phyloP scores from a whole-genome alignment of 1,139 yeast genomes.

The Yamadazyma spencermartinsiae region DNA sequence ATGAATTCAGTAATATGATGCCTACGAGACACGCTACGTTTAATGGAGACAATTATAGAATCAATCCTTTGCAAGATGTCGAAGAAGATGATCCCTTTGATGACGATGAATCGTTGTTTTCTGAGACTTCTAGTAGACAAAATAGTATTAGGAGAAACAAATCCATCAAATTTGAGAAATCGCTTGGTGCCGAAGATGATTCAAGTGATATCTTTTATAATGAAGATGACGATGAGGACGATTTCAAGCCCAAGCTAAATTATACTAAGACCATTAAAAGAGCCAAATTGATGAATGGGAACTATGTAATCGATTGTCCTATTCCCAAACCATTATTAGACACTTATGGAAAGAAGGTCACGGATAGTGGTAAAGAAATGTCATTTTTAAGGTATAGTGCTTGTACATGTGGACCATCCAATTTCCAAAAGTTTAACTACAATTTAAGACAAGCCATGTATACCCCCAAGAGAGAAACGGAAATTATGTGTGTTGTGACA shows the following conservation, averaged over 20 bases:
- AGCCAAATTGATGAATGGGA: conserved; percentile 64
- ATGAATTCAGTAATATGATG: conserved; percentile 26
- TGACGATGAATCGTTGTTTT: conserved; percentile 46
- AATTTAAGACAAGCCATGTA: conserved; percentile 69
- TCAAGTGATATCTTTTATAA: conserved; percentile 13
- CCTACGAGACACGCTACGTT: conserved; percentile 24
- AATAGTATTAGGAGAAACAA: conserved; percentile 28
- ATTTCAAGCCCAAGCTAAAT: conserved; percentile 43
- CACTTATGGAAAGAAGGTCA: conserved; percentile 51
- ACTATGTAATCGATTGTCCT: conserved; percentile 78
- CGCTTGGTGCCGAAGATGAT: conserved; percentile 3
- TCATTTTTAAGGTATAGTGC: conserved; percentile 79
- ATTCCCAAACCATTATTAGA: conserved; percentile 60
- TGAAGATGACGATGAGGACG: conserved; percentile 36
- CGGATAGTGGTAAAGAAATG: conserved; percentile 61
- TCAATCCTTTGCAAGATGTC: conserved; percentile 45
- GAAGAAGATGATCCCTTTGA: conserved; percentile 45
- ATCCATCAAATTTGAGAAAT: conserved; percentile 12
- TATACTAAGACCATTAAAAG: conserved; percentile 50
- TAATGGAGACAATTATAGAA: conserved; percentile 42
- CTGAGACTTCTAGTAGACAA: conserved; percentile 42
- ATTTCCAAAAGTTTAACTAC: conserved; percentile 57
- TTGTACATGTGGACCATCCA: conserved; percentile 76
- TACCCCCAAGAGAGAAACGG: conserved; percentile 67
- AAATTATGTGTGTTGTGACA: conserved; percentile 71